Conservation (phyloP, 495 filamentous ascomycete species). For the Zalerion maritima region DNA sequence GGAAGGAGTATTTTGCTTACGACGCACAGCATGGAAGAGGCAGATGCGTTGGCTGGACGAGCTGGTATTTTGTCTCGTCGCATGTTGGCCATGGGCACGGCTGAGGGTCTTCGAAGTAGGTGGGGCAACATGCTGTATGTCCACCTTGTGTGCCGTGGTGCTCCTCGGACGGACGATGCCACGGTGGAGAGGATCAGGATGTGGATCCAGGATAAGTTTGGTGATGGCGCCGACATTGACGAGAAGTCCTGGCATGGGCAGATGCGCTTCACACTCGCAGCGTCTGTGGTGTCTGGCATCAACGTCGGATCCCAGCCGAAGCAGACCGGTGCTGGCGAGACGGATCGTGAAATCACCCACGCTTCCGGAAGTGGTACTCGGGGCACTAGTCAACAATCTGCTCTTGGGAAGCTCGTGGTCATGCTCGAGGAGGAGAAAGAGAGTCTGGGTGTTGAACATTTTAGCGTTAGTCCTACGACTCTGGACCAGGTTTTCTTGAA, state of each 20-base stretch:
- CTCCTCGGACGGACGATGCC: slow-evolving; percentile 50
- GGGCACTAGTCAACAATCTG: slow-evolving; percentile 5
- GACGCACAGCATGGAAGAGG: slow-evolving; percentile 75
- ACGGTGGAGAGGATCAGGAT: slow-evolving; percentile 47
- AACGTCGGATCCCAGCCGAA: background rate
- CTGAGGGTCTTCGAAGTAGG: slow-evolving; percentile 39
- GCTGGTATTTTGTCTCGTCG: slow-evolving; percentile 57
- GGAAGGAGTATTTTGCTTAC: slow-evolving; percentile 53
- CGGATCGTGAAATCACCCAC: slow-evolving; percentile 8
- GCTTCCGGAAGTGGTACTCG: slow-evolving; percentile 12
- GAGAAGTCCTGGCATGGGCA: slow-evolving; percentile 69
- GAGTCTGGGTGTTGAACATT: slow-evolving; percentile 57
- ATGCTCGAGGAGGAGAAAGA: slow-evolving; percentile 53
- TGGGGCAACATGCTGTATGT: slow-evolving; percentile 51
- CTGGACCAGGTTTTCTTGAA: slow-evolving; percentile 78
- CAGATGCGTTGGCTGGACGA: slow-evolving; percentile 53
- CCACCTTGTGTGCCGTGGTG: slow-evolving; percentile 57
- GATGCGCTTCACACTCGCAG: slow-evolving; percentile 59
- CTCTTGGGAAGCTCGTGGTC: slow-evolving; percentile 51
- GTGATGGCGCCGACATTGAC: slow-evolving; percentile 47
- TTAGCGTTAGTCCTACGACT: slow-evolving; percentile 65
- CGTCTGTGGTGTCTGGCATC: slow-evolving; percentile 10
- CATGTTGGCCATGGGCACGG: slow-evolving; percentile 57
- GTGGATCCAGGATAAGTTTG: slow-evolving; percentile 46
- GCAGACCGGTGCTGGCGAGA: slow-evolving; percentile 8